phyloP scores from a whole-genome alignment of 2,329 filamentous ascomycete species.

The Colletotrichum eleusines region DNA sequence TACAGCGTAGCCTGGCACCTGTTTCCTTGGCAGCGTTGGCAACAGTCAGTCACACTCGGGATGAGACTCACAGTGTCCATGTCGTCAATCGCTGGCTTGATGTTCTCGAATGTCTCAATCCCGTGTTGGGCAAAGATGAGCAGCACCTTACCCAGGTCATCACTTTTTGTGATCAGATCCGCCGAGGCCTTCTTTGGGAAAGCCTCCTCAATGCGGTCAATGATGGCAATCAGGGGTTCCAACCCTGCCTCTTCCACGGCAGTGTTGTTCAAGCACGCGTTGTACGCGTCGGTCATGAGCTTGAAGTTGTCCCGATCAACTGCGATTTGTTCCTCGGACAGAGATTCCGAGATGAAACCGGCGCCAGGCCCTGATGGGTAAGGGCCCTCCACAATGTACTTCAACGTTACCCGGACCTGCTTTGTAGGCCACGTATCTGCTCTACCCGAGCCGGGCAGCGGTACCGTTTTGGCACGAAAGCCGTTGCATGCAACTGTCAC shows the following conservation, averaged over 20 bases:
- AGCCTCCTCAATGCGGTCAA: constrained; percentile 54
- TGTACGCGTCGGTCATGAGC: constrained; percentile 73
- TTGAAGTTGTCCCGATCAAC: constrained; percentile 71
- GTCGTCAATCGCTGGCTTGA: no score
- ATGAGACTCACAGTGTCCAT: not conserved
- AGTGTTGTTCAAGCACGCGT: constrained; percentile 73
- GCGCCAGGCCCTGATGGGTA: constrained; percentile 58
- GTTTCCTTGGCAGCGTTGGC: not conserved
- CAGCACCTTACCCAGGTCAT: not conserved
- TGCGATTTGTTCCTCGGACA: constrained; percentile 54
- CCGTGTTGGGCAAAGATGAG: not conserved
- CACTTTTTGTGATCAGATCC: not conserved
- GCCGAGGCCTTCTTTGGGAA: constrained; percentile 20
- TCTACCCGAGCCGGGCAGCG: constrained; percentile 71
- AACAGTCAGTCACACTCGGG: no score
- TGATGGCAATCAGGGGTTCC: constrained; percentile 66
- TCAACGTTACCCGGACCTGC: constrained; percentile 66
- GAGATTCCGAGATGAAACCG: constrained; percentile 43
- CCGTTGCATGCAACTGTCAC: constrained; percentile 69
- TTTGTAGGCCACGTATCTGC: constrained; percentile 71
- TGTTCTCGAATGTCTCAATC: not conserved
- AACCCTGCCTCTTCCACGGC: constrained; percentile 65
- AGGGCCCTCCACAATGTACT: constrained; percentile 71
- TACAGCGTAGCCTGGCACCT: not conserved
- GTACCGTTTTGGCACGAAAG: constrained; percentile 72